Conservation (phyloP, 805 yeast genomes). For the Nakazawaea wickerhamii region DNA sequence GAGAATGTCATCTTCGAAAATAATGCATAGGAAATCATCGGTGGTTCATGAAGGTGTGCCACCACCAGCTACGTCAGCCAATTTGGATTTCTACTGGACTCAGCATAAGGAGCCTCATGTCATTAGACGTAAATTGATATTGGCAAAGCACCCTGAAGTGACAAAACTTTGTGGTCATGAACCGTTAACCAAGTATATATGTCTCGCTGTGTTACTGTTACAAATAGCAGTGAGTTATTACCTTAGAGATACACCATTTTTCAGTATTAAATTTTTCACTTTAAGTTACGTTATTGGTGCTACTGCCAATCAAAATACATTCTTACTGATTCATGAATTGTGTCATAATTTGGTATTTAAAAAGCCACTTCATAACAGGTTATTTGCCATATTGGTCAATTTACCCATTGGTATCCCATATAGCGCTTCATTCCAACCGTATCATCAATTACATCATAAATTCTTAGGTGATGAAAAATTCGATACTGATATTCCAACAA, state of each 20-base stretch:
- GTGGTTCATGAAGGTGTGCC: constrained; percentile 13
- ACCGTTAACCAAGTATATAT: constrained; percentile 77
- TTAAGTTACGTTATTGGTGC: constrained; percentile 81
- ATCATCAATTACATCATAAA: constrained; percentile 88
- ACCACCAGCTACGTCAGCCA: constrained; percentile 5
- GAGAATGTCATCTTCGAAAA: constrained; percentile 3
- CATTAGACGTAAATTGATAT: constrained; percentile 62
- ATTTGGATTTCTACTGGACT: constrained; percentile 75
- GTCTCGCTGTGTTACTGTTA: constrained; percentile 55
- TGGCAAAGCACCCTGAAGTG: constrained; percentile 74
- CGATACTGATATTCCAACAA: constrained; percentile 87
- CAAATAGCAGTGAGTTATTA: constrained; percentile 63
- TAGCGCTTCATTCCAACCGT: constrained; percentile 83
- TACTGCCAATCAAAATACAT: constrained; percentile 76
- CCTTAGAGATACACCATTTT: constrained; percentile 49
- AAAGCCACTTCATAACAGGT: constrained; percentile 68
- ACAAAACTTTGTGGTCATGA: constrained; percentile 80
- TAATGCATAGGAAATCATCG: constrained; percentile 8
- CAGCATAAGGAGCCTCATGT: constrained; percentile 78
- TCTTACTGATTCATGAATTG: constrained; percentile 84
- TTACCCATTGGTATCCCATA: constrained; percentile 89
- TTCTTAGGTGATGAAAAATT: constrained; percentile 77
- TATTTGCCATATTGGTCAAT: constrained; percentile 73
- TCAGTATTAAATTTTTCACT: constrained; percentile 48
- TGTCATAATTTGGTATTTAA: constrained; percentile 82